Base-by-base conservation (phyloP, 495 filamentous ascomycete genomes). In the Talaromyces adpressus region DNA sequence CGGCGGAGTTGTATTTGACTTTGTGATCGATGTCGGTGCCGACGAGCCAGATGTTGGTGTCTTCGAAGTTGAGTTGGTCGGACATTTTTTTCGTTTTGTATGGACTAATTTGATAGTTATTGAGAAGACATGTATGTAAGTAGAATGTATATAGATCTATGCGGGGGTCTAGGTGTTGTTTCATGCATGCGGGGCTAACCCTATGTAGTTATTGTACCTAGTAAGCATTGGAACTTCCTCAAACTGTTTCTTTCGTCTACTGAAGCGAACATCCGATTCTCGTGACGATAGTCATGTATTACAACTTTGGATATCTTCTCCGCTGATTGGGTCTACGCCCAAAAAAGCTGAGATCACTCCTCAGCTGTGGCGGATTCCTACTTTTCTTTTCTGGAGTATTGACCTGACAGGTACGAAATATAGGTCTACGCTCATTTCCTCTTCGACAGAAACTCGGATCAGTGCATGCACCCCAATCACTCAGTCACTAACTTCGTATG, bases 1-100 rank as follows among this genome's bases (percentile, higher is more conserved):
- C 67, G 14, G 84, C 84, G 4, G 83, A 86, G 61, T 81, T 81
- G 78, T 86, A 81, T 63, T 88, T 88, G 60, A 88, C 81, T 34
- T 76, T 76, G 73, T 86, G 85, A 72, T 88, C 85, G 67, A 88
- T 75, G 51, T 81, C 77, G 56, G 78, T 79, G 47, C 80, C 79
- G 56, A 88, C 82, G 30, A 85, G 77, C 69, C 85, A 82, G 12
- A 88, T 82, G 69, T 87, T 87, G 71, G 80, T 84, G 68, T 85
- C 82, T 67, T 84, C 82, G 72, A 85, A 80, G 65, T 87, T 79
- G 69, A 86, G 85, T 65, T 85, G 49, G 22, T 49, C 5, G 6
- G 45, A 18, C 45, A 49, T 49, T 49, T 49, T 49, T 7, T 18
- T 14, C 20, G 1, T 4, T 18, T 7, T 7, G n/a, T 18, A 20